phyloP scores from a whole-genome alignment of 805 yeast species.

The Maudiozyma pseudohumilis region DNA sequence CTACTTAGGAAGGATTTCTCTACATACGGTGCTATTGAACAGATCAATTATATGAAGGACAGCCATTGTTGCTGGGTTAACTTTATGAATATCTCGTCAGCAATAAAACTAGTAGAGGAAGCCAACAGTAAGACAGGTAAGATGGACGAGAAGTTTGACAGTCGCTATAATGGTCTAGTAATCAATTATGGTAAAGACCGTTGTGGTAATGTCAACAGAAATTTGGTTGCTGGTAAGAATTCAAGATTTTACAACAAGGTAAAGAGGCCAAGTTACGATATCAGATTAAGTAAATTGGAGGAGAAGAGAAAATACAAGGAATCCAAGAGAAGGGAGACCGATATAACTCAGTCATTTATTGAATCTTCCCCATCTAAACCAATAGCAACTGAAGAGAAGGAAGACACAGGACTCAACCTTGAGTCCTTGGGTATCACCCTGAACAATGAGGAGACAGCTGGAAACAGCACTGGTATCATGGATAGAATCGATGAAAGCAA shows the following conservation, averaged over 20 bases:
- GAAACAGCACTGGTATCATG: neutral
- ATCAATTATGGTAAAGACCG: conserved; percentile 70
- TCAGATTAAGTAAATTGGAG: conserved; percentile 22
- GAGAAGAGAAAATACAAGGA: conserved; percentile 24
- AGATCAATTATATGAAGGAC: conserved; percentile 59
- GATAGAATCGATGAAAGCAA: conserved; percentile 1
- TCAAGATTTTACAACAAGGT: conserved; percentile 34
- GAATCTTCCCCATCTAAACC: neutral
- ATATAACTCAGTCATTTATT: neutral
- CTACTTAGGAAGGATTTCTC: conserved; percentile 51
- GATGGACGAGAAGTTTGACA: conserved; percentile 33
- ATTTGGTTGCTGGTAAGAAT: conserved; percentile 40
- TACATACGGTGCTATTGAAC: conserved; percentile 63
- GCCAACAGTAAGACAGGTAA: conserved; percentile 35
- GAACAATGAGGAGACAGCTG: neutral
- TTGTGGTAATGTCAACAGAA: conserved; percentile 49
- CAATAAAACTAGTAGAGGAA: conserved; percentile 53
- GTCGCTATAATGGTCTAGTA: conserved; percentile 43
- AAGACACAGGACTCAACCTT: conserved; percentile 1
- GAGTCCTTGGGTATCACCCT: conserved; percentile 14
- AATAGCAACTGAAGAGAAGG: neutral
- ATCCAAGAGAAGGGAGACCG: conserved; percentile 5
- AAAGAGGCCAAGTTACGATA: conserved; percentile 24
- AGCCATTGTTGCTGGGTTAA: conserved; percentile 69
- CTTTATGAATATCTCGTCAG: conserved; percentile 51